These are phyloP conservation scores for Lunularia cruciata DNA, from an alignment of 225 moss, liverwort and hornwort genomes.

Conservation along the genomic window DNA sequence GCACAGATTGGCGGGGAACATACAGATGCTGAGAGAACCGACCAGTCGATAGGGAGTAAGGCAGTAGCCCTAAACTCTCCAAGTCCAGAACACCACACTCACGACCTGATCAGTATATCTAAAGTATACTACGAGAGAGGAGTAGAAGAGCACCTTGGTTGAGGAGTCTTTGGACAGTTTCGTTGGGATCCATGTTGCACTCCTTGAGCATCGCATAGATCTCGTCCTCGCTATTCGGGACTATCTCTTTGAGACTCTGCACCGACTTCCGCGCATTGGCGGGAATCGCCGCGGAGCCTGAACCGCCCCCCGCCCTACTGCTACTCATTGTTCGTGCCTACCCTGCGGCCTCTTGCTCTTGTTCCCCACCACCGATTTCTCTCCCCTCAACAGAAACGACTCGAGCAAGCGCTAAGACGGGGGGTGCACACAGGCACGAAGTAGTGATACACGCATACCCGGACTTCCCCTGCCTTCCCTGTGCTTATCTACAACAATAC, in stretches of 20 bases:
- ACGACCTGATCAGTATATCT: background rate
- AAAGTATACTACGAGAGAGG: background rate
- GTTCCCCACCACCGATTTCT: background rate
- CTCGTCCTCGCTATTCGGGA: conserved; percentile 83
- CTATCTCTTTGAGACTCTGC: conserved; percentile 78
- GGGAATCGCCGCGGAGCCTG: conserved; percentile 73
- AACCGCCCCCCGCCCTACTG: conserved; percentile 65
- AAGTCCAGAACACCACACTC: background rate
- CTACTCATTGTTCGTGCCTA: conserved; percentile 45
- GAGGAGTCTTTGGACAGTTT: conserved; percentile 83
- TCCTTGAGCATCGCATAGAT: conserved; percentile 95
- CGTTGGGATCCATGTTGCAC: conserved; percentile 93
- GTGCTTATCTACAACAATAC: conserved; percentile 16
- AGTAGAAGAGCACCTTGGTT: conserved; percentile 57
- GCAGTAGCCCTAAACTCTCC: background rate
- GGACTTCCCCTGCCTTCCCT: conserved; percentile 9
- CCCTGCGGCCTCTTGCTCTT: conserved; percentile 23
- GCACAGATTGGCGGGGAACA: background rate
- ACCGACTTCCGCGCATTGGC: conserved; percentile 85
- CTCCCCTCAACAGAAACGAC: background rate
- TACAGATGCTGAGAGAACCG: background rate
- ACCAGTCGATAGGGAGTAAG: no score
- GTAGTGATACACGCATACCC: conserved; percentile 19
- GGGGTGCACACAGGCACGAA: conserved; percentile 24
- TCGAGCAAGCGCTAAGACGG: conserved; percentile 13